Base-by-base conservation (phyloP, 1,284 basidiomycete genomes). In the Sporisorium graminicola region DNA sequence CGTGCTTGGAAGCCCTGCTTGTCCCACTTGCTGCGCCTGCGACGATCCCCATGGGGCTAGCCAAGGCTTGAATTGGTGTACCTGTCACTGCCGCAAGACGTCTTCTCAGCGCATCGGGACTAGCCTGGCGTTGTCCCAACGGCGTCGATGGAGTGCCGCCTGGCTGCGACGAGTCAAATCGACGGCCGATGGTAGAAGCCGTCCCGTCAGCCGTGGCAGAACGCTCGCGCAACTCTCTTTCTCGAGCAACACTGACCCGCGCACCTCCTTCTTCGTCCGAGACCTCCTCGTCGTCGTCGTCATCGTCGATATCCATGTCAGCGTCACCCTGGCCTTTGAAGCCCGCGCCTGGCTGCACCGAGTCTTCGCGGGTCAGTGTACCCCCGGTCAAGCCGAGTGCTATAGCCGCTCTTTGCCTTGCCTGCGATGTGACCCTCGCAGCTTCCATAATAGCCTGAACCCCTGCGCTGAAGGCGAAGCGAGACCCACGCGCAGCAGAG, bases 391-490 rank as follows among this genome's bases (percentile, higher is more conserved):
- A 26, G n/a, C 73, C 73, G 6, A 75, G 73, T 20, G 64, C 67
- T 5, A 67, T 63, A 1, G 73, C 73, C 16, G 73, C 73, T 12
- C 73, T 50, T 22, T 67, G 67, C 35, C 73, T 62, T 22, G 73
- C 64, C 29, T 75, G 68, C 10, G 74, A 66, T 12, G 69, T 58
- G 51, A 68, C 57, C 26, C 69, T 33, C 0, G 74, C 74, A 13
- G 74, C 74, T 44, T 72, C 68, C 65, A 76, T 72, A 29, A 76
- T 35, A 5, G 74, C 74, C 18, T 67, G 43, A n/a, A 75, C 59
- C 13, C 73, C 73, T 5, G 60, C 67, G 20, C 66, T 63, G 52
- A 70, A 66, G n/a, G 72, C 58, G 35, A 69, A 59, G 4, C 43
- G 58, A 4, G 71, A 61, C 31, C 58, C 61, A 18, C 62, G 61